Conservation (phyloP, 257 asterid species). For the Apocynum venetum region DNA sequence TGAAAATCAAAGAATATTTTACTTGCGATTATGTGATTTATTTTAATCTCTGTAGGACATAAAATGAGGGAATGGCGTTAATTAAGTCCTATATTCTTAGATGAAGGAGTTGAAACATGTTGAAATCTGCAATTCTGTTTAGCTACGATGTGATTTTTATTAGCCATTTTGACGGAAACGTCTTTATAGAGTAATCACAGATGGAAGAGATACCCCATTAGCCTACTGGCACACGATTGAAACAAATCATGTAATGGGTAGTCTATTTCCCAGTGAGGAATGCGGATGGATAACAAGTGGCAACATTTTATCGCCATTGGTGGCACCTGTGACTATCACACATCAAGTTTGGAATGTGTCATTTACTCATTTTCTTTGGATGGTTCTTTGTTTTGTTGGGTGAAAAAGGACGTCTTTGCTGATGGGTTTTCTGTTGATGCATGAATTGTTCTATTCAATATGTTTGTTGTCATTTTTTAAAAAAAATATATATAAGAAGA, state of each 20-base stretch:
- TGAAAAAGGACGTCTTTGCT: not conserved
- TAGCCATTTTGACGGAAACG: no score
- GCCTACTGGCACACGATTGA: not conserved
- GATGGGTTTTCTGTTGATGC: not conserved
- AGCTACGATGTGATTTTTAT: not conserved
- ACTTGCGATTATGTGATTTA: no score
- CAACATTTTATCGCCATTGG: not conserved
- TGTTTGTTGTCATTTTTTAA: not conserved
- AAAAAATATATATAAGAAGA: no score
- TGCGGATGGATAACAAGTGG: not conserved
- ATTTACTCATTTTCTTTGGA: slow-evolving; percentile 6
- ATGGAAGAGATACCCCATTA: no score
- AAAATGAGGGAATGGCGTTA: no score
- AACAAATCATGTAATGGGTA: not conserved
- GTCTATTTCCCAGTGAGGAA: not conserved
- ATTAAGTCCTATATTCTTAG: no score
- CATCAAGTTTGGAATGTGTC: not conserved
- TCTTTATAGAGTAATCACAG: no score
- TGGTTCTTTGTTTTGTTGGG: not conserved
- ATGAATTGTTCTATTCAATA: not conserved
- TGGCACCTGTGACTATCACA: not conserved
- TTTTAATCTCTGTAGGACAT: no score
- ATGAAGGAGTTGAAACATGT: not conserved
- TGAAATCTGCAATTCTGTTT: no score
- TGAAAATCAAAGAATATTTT: no score